Percentiles rank a stretch among this genome's conserved stretches.
These are phyloP conservation scores for Lunasporangiospora selenospora DNA, from an alignment of 192 early-diverging fungal species.

Conservation along the genomic window DNA sequence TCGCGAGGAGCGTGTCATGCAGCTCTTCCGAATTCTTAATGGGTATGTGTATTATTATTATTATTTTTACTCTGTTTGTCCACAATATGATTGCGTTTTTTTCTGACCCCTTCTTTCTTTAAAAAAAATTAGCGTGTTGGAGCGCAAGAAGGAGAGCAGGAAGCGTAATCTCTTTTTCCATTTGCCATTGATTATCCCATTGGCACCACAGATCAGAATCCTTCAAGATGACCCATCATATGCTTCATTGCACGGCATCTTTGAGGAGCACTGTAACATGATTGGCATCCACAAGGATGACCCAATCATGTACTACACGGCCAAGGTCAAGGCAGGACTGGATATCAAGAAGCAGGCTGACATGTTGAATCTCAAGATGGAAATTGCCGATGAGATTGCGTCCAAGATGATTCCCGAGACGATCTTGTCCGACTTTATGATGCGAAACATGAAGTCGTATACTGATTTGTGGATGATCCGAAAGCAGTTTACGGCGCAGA, in stretches of 20 bases:
- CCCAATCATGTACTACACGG: slow-evolving; percentile 81
- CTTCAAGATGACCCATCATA: slow-evolving; percentile 93
- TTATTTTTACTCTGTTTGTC: neutral
- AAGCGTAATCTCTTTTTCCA: slow-evolving; percentile 82
- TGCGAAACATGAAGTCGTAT: slow-evolving; percentile 72
- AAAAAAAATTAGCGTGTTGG: slow-evolving; percentile 64
- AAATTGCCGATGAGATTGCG: slow-evolving; percentile 88
- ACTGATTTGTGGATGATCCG: slow-evolving; percentile 94
- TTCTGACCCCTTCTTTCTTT: neutral
- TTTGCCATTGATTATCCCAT: slow-evolving; percentile 89
- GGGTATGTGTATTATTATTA: slow-evolving; percentile 50
- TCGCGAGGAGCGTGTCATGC: slow-evolving; percentile 95
- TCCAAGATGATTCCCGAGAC: slow-evolving; percentile 85
- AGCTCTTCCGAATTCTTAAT: slow-evolving; percentile 94
- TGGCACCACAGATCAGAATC: slow-evolving; percentile 91
- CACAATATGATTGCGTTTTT: neutral
- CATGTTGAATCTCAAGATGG: slow-evolving; percentile 78
- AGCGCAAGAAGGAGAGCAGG: slow-evolving; percentile 82
- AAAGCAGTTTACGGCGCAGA: slow-evolving; percentile 92
- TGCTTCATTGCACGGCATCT: slow-evolving; percentile 91
- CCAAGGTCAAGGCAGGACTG: slow-evolving; percentile 72
- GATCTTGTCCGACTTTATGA: slow-evolving; percentile 86
- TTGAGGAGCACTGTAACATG: slow-evolving; percentile 84
- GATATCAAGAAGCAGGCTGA: slow-evolving; percentile 66
- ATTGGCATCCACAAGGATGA: slow-evolving; percentile 85